Evolutionary conservation across 164 flowering plant genomes (phyloP), one percentile per base, ranked within the genome.

Genomic region (Chloranthus sessilifolius): DNA sequence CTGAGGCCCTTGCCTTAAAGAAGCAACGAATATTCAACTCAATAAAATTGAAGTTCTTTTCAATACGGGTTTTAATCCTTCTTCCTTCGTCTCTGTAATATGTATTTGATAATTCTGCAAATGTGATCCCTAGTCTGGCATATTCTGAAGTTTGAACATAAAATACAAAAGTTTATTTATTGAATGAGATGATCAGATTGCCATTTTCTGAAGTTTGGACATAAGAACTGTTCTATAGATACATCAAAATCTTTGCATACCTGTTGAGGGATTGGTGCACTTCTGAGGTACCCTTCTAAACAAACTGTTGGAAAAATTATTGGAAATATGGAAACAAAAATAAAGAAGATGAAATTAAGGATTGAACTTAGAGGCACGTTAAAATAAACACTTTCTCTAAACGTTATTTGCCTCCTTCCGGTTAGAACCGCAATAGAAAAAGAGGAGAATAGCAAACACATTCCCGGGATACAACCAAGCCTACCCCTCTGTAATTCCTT

Each of bases 71-170:
- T 72, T 73, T 94, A 20, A 89, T 59, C 65, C 81, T 72, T 43
- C 83, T 65, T 6, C 99, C 95, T 78, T 94, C 95, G 19, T 89
- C 99, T 63, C 78, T 78, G 41, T 94, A 89, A 66, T 77, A 89
- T 19, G 69, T 20, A 74, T 58, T 70, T 9, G 91, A 82, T 30
- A 94, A 61, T 53, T 89, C 99, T 12, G 83, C 73, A 68, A 86
- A 79, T 39, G 67, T 47, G 60, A 63, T 72, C 27, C 73, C 80
- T 55, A 94, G 49, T 73, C 97, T 91, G 84, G 68, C 69, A 11
- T 28, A 62, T 1, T 6, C n/a, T n/a, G n/a, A n/a, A n/a, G n/a
- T n/a, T n/a, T n/a, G n/a, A n/a, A n/a, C n/a, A n/a, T n/a, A n/a
- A n/a, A n/a, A n/a, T n/a, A n/a, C n/a, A n/a, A n/a, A n/a, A n/a